Conservation (phyloP, 23 red algal species). For the Agarophyton chilense region DNA sequence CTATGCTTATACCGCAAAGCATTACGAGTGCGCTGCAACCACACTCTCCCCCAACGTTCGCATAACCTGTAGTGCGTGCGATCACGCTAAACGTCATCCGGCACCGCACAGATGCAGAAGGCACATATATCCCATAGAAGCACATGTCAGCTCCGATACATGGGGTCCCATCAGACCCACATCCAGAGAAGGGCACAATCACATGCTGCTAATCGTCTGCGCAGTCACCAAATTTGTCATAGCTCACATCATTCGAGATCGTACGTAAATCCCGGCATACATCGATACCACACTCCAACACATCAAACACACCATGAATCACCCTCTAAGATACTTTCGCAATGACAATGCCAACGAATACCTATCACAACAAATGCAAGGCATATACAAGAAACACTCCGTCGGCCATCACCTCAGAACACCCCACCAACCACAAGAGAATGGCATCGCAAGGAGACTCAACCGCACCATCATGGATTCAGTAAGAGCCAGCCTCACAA, state of each 20-base stretch:
- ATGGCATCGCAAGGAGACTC: background rate
- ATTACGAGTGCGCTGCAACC: too few species aligned
- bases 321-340: background rate
- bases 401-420: background rate
- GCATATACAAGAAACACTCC: background rate
- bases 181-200: background rate
- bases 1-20: too few species aligned
- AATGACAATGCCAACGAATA: constrained; percentile 22
- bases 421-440: constrained; percentile 19
- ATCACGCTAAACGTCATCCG: background rate
- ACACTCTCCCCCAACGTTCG: background rate
- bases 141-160: background rate
- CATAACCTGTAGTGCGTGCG: background rate
- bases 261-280: background rate
- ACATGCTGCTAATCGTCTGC: background rate
- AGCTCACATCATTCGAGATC: background rate
- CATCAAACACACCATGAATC: background rate
- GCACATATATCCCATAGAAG: background rate
- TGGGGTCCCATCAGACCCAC: background rate
- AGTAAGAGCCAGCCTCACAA: background rate
- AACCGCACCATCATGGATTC: constrained; percentile 5
- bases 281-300: background rate
- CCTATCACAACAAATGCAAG: background rate
- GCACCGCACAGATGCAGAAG: background rate
- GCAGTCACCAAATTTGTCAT: background rate